Evolutionary conservation across 371 early-diverging fungal genomes (phyloP), one percentile per base, ranked within the genome.

Genomic region (Mucor lusitanicus): DNA sequence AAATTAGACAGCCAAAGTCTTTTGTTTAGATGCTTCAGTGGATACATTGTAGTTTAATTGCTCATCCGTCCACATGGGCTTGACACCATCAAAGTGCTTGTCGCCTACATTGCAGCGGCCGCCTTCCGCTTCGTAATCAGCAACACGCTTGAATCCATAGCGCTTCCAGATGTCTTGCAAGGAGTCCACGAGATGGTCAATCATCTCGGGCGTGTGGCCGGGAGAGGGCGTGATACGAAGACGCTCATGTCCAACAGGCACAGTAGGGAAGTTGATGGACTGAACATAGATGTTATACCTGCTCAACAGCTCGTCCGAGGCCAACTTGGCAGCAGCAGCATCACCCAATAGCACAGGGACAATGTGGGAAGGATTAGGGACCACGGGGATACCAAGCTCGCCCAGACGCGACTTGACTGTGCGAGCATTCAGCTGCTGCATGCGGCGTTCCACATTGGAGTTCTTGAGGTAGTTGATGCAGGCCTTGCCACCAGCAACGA

Each of bases 311-410:
- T 92, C 91, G 80, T 99, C 97, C 30, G 94, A 94, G 27, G 97
- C 96, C 15, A 85, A 84, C 78, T 96, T 96, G 74, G 95, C 93
- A 50, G 87, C 85, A 70, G 95, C 95, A 61, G 99, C 98, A 77
- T 98, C 95, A 55, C 99, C 98, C 32, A 99, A 90, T 55, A 98
- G 86, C 19, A 99, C 95, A 30, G 99, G 99, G 37, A 98, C 97
- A 78, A 99, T 99, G 83, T 99, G 99, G 68, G 94, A 94, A 8
- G 99, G 99, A 83, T 99, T 99, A 71, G 97, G 97, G 27, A 97
- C 88, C 3, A 97, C 99, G 9, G 98, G 98, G 72, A 99, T 97
- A 67, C 93, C 97, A 28, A 92, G 81, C 6, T 85, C 83, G 39
- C 82, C 89, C 57, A 99, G 84, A 15, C 88, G 90, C 21, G 83